These are phyloP conservation scores for Rossbeevera mucosa DNA, from an alignment of 768 basidiomycete species.

Conservation along the genomic window DNA sequence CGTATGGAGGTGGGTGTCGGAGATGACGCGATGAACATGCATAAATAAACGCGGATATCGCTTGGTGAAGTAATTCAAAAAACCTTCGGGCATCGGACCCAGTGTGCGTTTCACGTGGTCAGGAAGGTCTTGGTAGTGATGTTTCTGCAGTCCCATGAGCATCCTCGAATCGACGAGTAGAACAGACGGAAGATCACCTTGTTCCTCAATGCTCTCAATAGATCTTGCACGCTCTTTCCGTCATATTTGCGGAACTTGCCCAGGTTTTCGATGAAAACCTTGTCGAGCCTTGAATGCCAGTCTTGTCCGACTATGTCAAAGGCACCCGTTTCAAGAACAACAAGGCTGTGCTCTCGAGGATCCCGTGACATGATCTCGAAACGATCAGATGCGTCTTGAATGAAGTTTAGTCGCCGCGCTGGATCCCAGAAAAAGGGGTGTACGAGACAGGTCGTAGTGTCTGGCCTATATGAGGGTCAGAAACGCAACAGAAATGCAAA, in stretches of 20 bases:
- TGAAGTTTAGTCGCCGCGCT: conserved; percentile 77
- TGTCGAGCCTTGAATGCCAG: conserved; percentile 86
- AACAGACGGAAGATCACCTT: conserved; percentile 54
- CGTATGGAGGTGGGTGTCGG: conserved; percentile 59
- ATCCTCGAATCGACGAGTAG: not conserved
- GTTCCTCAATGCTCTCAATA: conserved; percentile 88
- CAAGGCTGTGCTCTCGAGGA: conserved; percentile 72
- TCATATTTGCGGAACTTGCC: conserved; percentile 99
- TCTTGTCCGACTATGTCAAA: conserved; percentile 76
- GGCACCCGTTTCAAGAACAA: conserved; percentile 71
- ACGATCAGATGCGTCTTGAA: conserved; percentile 96
- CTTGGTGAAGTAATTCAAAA: conserved; percentile 86
- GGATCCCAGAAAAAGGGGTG: conserved; percentile 99
- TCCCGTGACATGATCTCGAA: conserved; percentile 98
- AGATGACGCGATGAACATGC: conserved; percentile 85
- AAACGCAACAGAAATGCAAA: conserved; percentile 1
- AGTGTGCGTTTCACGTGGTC: conserved; percentile 85
- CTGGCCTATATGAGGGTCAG: conserved; percentile 52
- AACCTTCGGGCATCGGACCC: conserved; percentile 90
- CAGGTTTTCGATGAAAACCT: conserved; percentile 85
- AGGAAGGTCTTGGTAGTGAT: conserved; percentile 96
- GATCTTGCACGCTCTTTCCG: conserved; percentile 83
- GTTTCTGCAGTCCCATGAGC: conserved; percentile 58
- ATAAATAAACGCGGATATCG: conserved; percentile 90
- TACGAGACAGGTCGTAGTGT: conserved; percentile 78